Base-by-base conservation (phyloP, 805 yeast genomes). In the Myxozyma nipponensis region DNA sequence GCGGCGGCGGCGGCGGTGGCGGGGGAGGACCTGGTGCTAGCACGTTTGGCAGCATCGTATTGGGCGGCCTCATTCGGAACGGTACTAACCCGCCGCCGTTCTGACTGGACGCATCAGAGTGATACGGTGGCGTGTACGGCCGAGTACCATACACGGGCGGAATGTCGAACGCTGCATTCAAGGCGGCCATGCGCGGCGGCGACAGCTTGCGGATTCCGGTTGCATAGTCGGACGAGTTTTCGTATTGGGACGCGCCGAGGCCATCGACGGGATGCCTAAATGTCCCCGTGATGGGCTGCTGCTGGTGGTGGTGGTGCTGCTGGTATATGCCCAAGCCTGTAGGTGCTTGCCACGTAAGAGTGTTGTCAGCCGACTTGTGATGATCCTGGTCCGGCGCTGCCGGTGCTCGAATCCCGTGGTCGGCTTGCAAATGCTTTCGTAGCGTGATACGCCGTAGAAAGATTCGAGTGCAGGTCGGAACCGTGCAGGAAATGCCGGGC, bases 351-450 rank as follows among this genome's bases (percentile, higher is more conserved):
- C 32, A 28, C 13, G 32, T 28, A 13, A 28, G 7, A 7, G 7
- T 28, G 32, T 7, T 7, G 7, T 28, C 13, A 9, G 32, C 13
- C 7, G 32, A 9, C 7, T 9, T 28, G 32, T 7, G 32, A 28
- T 28, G n/a, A n/a, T n/a, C n/a, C 46, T 35, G 45, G 39, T 5
- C 15, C 21, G 9, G 23, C 7, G 19, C n/a, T n/a, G n/a, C n/a
- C n/a, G n/a, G n/a, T n/a, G n/a, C n/a, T n/a, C 22, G n/a, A 4
- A 35, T 38, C 17, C 46, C 46, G 18, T 46, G 50, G 13, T 30
- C 48, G 1, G 10, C n/a, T 36, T 26, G 22, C 32, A 21, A 13
- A 19, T 46, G 50, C 39, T 42, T 32, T 18, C 26, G 5, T 6
- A 46, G 50, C 13, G 50, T n/a, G 4, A 13, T 23, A 7, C 23